Conservation (phyloP, 192 early-diverging fungal species). For the Rhizoclosmatium globosum region DNA sequence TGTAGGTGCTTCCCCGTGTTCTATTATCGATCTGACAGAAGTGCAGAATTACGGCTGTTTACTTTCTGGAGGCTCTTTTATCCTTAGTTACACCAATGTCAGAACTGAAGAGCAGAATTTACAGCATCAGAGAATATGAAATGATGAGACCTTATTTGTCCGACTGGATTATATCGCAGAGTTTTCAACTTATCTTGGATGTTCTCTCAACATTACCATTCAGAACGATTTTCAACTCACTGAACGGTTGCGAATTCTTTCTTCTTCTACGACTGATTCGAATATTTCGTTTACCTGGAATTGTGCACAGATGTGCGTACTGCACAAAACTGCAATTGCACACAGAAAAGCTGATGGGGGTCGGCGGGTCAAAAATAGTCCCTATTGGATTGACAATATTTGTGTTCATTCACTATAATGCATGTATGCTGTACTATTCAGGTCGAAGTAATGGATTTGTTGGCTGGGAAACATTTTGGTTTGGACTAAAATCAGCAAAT, state of each 20-base stretch:
- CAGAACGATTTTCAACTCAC: too few species aligned
- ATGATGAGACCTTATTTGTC: not conserved
- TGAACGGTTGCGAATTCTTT: not conserved
- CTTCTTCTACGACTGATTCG: not conserved
- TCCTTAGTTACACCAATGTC: not conserved
- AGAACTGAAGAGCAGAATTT: too few species aligned
- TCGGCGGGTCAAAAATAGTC: not conserved
- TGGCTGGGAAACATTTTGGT: conserved; percentile 6
- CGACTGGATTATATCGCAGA: not conserved
- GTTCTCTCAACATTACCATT: not conserved
- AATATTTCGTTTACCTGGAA: not conserved
- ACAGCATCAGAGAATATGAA: conserved; percentile 1
- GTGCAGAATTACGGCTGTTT: not conserved
- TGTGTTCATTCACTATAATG: conserved; percentile 37
- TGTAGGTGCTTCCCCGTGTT: not conserved
- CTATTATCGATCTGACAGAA: not conserved
- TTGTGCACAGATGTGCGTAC: not conserved
- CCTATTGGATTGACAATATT: not conserved
- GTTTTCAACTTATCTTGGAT: not conserved
- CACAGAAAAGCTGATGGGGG: not conserved
- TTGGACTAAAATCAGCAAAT: not conserved
- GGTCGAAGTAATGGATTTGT: conserved; percentile 22
- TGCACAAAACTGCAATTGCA: not conserved
- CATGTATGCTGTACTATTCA: conserved; percentile 16
- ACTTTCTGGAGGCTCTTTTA: not conserved